These are phyloP conservation scores for Colletotrichum cordylinicola DNA, from an alignment of 2,329 filamentous ascomycete genomes.

Conservation along the genomic window DNA sequence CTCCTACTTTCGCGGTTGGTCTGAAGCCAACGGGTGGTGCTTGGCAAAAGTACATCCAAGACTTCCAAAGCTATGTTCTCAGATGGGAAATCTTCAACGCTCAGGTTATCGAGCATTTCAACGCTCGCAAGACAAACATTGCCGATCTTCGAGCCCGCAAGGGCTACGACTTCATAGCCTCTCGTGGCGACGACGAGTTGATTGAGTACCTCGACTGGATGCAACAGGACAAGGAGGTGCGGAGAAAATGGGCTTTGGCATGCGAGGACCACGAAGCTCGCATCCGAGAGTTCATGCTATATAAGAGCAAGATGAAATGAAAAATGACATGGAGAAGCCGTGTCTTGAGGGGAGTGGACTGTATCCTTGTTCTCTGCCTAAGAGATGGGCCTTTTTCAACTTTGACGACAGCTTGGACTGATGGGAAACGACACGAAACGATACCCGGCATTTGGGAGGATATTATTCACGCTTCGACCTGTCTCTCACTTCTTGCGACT, in stretches of 20 bases:
- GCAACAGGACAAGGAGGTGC: conserved; percentile 68
- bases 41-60: conserved; percentile 57
- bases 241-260: conserved; percentile 64
- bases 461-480: conserved; percentile 8
- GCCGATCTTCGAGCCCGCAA: conserved; percentile 43
- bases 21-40: conserved; percentile 46
- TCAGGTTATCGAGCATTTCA: conserved; percentile 62
- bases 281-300: conserved; percentile 62
- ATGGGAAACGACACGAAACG: conserved; percentile 16
- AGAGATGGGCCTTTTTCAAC: not conserved
- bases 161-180: conserved; percentile 51
- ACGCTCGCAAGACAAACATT: conserved; percentile 53
- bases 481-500: conserved; percentile 7
- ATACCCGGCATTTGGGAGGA: conserved; percentile 20
- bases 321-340: not conserved
- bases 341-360: not conserved
- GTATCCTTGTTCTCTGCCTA: not conserved
- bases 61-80: conserved; percentile 60
- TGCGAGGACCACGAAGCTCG: conserved; percentile 65
- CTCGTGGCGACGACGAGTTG: conserved; percentile 51
- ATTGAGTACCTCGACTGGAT: conserved; percentile 64
- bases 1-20: conserved; percentile 45
- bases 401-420: conserved; percentile 18
- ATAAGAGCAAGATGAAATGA: conserved; percentile 49
- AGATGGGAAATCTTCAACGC: conserved; percentile 48